Conservation (phyloP, 805 yeast genomes). For the Candida vaughaniae region DNA sequence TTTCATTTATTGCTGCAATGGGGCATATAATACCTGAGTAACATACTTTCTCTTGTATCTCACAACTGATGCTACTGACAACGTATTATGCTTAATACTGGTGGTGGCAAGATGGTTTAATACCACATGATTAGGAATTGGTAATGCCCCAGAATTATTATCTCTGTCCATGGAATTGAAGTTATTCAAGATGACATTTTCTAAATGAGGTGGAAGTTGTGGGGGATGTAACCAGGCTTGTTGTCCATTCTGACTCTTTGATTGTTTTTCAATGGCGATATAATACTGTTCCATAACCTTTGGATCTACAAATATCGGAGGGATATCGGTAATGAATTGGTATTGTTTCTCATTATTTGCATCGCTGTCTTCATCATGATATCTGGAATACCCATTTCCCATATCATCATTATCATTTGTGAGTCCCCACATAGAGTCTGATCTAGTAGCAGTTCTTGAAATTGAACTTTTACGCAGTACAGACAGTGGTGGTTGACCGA, state of each 20-base stretch:
- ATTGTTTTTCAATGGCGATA: conserved; percentile 68
- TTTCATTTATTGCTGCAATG: conserved; percentile 50
- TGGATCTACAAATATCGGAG: conserved; percentile 82
- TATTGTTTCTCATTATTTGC: conserved; percentile 13
- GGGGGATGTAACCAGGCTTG: conserved; percentile 87
- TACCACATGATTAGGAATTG: conserved; percentile 93
- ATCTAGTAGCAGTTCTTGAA: conserved; percentile 27
- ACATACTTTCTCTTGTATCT: conserved; percentile 86
- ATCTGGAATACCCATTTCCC: conserved; percentile 78
- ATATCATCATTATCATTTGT: conserved; percentile 74
- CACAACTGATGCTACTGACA: conserved; percentile 90
- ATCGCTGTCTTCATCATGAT: conserved; percentile 57
- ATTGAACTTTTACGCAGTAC: conserved; percentile 29
- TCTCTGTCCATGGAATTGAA: conserved; percentile 59
- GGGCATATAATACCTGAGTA: conserved; percentile 90
- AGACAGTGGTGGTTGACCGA: conserved; percentile 7
- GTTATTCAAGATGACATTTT: conserved; percentile 85
- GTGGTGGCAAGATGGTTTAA: conserved; percentile 95
- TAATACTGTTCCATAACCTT: conserved; percentile 86
- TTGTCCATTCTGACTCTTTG: conserved; percentile 55
- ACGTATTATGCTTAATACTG: conserved; percentile 86
- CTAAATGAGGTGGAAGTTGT: conserved; percentile 94
- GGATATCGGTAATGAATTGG: conserved; percentile 65
- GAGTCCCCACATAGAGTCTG: conserved; percentile 63
- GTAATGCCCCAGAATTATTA: conserved; percentile 84